These are phyloP conservation scores for Apophysomyces elegans DNA, from an alignment of 371 early-diverging fungal genomes.

Conservation along the genomic window DNA sequence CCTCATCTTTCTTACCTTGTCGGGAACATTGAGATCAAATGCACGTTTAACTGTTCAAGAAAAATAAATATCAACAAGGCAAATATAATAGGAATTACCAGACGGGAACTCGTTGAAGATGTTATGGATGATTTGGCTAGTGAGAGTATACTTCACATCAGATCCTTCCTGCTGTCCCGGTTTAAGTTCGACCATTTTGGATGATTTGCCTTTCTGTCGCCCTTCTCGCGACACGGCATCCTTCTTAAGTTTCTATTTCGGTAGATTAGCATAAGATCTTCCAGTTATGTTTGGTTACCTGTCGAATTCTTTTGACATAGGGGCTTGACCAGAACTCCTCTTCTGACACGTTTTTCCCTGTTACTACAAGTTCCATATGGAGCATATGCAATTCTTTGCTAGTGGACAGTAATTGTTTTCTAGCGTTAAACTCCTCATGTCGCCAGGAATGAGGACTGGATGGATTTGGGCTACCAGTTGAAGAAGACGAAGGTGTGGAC, in stretches of 20 bases:
- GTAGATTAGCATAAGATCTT: background rate
- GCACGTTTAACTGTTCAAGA: conserved; percentile 71
- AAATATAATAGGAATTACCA: conserved; percentile 43
- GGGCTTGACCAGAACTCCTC: conserved; percentile 93
- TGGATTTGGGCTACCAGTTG: conserved; percentile 24
- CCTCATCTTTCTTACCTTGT: conserved; percentile 53
- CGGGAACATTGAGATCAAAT: conserved; percentile 84
- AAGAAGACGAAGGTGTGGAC: conserved; percentile 29
- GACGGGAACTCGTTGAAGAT: conserved; percentile 92
- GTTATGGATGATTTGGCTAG: conserved; percentile 86
- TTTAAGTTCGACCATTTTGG: conserved; percentile 79
- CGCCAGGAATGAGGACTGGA: conserved; percentile 29
- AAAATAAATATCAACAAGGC: background rate
- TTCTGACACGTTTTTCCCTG: conserved; percentile 73
- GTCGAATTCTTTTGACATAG: conserved; percentile 57
- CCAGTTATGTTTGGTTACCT: conserved; percentile 18
- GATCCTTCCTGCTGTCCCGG: conserved; percentile 81
- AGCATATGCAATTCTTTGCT: conserved; percentile 72
- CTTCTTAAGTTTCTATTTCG: conserved; percentile 64
- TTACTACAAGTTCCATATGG: conserved; percentile 82
- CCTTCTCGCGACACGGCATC: conserved; percentile 71
- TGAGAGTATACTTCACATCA: conserved; percentile 85
- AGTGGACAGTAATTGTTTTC: conserved; percentile 66
- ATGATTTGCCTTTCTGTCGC: conserved; percentile 86
- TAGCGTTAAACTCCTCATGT: conserved; percentile 61